Evolutionary conservation across 345 rosid genomes (phyloP), one percentile per base, ranked within the genome.

Genomic region (Citrus australasica): DNA sequence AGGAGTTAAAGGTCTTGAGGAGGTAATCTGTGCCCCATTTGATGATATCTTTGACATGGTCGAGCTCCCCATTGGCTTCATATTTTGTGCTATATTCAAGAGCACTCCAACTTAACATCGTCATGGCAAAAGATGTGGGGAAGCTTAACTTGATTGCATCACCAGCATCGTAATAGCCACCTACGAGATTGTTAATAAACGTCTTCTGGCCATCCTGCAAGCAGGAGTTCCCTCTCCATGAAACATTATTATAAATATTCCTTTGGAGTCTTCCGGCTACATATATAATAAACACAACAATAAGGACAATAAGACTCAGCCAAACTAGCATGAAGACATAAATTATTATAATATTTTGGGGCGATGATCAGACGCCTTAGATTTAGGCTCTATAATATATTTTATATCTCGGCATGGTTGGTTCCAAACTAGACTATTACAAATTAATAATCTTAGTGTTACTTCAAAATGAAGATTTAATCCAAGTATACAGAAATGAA

Each of bases 91-190:
- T 93, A 76, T 94, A 97, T 70, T 94, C 99, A 6, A 97, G 93
- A 30, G 93, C 98, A 75, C 98, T 93, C 98, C 98, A 94, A 71
- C 99, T 97, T 83, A 97, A 79, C 99, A 94, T 93, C 13, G 99
- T 94, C 90, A 97, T 88, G 74, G 99, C 89, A 84, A 92, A 97
- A 58, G 99, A 89, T 74, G 82, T 76, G 27, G 98, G 99, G 79
- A 94, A 97, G 70, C 93, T 79, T 82, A 94, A 94, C 86, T 97
- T 97, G 81, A 97, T 93, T 22, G 99, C 88, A 86, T 97, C 99
- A 16, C 98, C 98, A 1, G 98, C 99, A 66, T 96, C 99, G 30
- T 92, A 94, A 74, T 84, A 96, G 2, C 99, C 99, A 97, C 9
- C 98, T 4, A 83, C 87, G 61, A 96, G 87, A 82, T 92, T 88